These are phyloP conservation scores for Deuterostichococcus epilithicus DNA, from an alignment of 139 green algal species.

Conservation along the genomic window DNA sequence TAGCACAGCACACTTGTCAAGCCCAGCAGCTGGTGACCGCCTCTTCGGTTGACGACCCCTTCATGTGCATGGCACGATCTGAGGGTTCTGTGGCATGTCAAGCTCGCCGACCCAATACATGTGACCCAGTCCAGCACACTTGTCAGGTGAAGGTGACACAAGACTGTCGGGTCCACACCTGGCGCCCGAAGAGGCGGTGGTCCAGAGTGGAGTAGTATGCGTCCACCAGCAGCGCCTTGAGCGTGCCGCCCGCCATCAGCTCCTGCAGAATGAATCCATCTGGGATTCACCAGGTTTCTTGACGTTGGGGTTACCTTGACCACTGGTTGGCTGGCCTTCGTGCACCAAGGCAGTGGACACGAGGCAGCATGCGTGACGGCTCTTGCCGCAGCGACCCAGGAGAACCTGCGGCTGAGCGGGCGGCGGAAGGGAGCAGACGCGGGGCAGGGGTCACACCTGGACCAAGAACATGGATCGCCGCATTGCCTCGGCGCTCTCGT, in stretches of 20 bases:
- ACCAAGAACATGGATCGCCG: slow-evolving; percentile 46
- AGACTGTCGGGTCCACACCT: background rate
- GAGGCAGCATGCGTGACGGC: too few relatives aligned
- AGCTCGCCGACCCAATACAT: background rate
- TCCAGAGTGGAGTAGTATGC: background rate
- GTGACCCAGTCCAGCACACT: background rate
- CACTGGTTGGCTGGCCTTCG: too few relatives aligned
- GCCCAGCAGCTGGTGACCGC: too few relatives aligned
- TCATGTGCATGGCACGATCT: too few relatives aligned
- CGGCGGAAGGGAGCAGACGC: too few relatives aligned
- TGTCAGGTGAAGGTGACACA: background rate
- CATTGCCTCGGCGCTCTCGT: slow-evolving; percentile 15
- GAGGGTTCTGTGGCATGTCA: too few relatives aligned
- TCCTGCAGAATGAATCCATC: slow-evolving; percentile 45
- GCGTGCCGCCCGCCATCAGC: slow-evolving; percentile 51
- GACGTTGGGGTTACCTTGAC: too few relatives aligned
- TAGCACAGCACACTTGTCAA: too few relatives aligned
- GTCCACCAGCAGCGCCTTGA: slow-evolving; percentile 46
- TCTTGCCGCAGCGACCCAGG: too few relatives aligned
- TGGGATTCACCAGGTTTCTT: too few relatives aligned
- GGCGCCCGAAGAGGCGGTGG: background rate
- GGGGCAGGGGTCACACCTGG: slow-evolving; percentile 29
- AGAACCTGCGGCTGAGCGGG: background rate
- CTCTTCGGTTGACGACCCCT: too few relatives aligned
- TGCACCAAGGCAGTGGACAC: too few relatives aligned